A percentile compares a stretch with the other conserved stretches of the same genome.
These are phyloP conservation scores for Candida easanensis DNA, from an alignment of 805 yeast genomes.

Conservation along the genomic window DNA sequence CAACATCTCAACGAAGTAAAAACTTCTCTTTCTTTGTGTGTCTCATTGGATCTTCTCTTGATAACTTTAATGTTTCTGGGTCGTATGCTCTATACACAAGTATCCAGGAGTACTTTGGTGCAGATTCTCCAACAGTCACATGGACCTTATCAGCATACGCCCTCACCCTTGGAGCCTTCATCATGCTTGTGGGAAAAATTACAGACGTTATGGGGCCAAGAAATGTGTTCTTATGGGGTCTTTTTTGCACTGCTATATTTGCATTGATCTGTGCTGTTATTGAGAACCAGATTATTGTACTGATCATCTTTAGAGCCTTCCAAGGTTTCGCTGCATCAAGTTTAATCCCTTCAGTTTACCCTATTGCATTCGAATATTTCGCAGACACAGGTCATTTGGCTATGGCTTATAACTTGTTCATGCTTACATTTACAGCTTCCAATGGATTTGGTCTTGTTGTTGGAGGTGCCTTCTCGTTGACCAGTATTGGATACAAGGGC, in stretches of 20 bases:
- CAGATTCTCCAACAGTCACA: slow-evolving; percentile 29
- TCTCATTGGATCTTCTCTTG: slow-evolving; percentile 6
- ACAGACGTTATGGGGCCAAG: slow-evolving; percentile 39
- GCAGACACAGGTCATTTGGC: slow-evolving; percentile 25
- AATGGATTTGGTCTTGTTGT: slow-evolving; percentile 39
- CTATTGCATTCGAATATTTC: slow-evolving; percentile 31
- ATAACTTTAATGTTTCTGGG: slow-evolving; percentile 6
- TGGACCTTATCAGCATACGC: slow-evolving; percentile 46
- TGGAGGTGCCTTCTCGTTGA: slow-evolving; percentile 43
- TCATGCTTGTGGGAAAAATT: slow-evolving; percentile 38
- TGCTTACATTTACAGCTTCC: slow-evolving; percentile 29
- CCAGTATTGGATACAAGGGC: slow-evolving; percentile 37
- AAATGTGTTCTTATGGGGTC: slow-evolving; percentile 26
- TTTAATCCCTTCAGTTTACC: slow-evolving; percentile 36
- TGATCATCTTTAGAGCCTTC: slow-evolving; percentile 41
- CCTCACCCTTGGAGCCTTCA: slow-evolving; percentile 42
- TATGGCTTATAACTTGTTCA: slow-evolving; percentile 26
- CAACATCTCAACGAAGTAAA: slow-evolving; percentile 2
- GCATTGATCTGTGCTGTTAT: slow-evolving; percentile 37
- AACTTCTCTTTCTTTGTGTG: slow-evolving; percentile 21
- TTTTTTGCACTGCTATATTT: slow-evolving; percentile 24
- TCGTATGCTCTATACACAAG: slow-evolving; percentile 1
- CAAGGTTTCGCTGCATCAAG: slow-evolving; percentile 45
- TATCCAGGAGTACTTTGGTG: slow-evolving; percentile 3
- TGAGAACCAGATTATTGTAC: slow-evolving; percentile 30